Base-by-base conservation (phyloP, 768 basidiomycete species). In the Serendipita vermifera region DNA sequence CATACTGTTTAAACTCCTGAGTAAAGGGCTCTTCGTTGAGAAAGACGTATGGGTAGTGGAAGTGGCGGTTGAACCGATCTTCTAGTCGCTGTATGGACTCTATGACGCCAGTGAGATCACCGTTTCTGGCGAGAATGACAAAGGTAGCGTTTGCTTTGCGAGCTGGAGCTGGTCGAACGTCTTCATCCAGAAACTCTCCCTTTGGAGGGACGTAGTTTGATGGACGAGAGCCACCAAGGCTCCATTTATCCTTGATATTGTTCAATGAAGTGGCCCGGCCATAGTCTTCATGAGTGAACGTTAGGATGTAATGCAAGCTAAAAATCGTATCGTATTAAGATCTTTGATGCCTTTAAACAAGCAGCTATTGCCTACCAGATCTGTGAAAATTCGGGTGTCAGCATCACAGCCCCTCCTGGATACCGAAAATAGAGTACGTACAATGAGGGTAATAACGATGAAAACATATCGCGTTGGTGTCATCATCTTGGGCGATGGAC, bases 131-230 rank as follows among this genome's bases (percentile, higher is more conserved):
- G 29, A 81, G 67, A 61, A 89, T 77, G 48, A 89, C 88, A 64
- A 91, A 83, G 3, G 78, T 80, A 24, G 89, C 89, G 65, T 87
- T 90, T 2, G 85, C 87, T 64, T 78, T 87, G 35, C 81, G 73
- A n/a, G 69, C 73, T 36, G 70, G 72, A 31, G 46, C 20, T 20
- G 46, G 46, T 51, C 46, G 46, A 7, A 29, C 29, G 46, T 51
- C 46, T 26, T 51, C 46, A 29, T 51, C 46, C n/a, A 51, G n/a
- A 29, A 22, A 51, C 20, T 22, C 29, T 9, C 22, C 22, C 22
- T 15, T 51, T 15, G 46, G 11, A 15, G 46, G 46, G 15, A 15
- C n/a, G 9, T 15, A 20, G 17, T 20, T 20, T 7, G 17, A 15
- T n/a, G 24, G 15, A 17, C 39, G 26, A 20, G 17, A 20, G 39